These are phyloP conservation scores for Pichia membranifaciens DNA, from an alignment of 805 yeast species.

Conservation along the genomic window DNA sequence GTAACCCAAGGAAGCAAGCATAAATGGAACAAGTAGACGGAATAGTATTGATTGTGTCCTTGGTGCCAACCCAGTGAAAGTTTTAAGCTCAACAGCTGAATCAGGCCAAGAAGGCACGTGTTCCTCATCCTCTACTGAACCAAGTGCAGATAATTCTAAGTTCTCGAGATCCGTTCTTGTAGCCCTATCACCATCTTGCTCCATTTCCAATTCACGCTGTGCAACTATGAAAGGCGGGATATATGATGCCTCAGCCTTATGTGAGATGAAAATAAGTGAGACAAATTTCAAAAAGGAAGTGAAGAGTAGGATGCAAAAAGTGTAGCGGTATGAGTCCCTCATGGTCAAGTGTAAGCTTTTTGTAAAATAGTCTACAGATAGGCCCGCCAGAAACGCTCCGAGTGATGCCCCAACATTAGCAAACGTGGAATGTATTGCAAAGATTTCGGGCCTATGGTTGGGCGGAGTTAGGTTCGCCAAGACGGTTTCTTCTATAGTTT, in stretches of 20 bases:
- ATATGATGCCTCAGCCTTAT: slow-evolving; percentile 43
- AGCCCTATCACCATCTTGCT: neutral
- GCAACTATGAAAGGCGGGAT: slow-evolving; percentile 20
- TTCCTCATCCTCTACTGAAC: neutral
- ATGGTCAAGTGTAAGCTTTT: slow-evolving; percentile 28
- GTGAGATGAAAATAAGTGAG: slow-evolving; percentile 47
- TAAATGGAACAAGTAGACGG: slow-evolving; percentile 54
- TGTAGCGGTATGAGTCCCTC: slow-evolving; percentile 45
- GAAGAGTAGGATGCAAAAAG: slow-evolving; percentile 51
- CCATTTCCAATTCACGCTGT: neutral
- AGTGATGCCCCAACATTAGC: slow-evolving; percentile 69
- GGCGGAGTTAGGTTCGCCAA: slow-evolving; percentile 72
- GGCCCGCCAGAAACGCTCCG: slow-evolving; percentile 65
- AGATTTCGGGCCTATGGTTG: slow-evolving; percentile 60
- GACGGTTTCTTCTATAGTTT: slow-evolving; percentile 77
- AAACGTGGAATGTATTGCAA: slow-evolving; percentile 66
- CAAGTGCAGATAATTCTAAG: neutral
- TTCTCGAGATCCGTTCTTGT: neutral
- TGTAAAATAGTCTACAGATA: slow-evolving; percentile 43
- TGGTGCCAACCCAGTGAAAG: slow-evolving; percentile 35
- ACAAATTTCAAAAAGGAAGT: slow-evolving; percentile 49
- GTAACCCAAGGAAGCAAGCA: slow-evolving; percentile 80
- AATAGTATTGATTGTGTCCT: slow-evolving; percentile 39
- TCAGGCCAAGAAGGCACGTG: slow-evolving; percentile 14
- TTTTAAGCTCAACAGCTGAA: slow-evolving; percentile 19